phyloP scores from a whole-genome alignment of 75 land plant species.

The Sequoiadendron giganteum region DNA sequence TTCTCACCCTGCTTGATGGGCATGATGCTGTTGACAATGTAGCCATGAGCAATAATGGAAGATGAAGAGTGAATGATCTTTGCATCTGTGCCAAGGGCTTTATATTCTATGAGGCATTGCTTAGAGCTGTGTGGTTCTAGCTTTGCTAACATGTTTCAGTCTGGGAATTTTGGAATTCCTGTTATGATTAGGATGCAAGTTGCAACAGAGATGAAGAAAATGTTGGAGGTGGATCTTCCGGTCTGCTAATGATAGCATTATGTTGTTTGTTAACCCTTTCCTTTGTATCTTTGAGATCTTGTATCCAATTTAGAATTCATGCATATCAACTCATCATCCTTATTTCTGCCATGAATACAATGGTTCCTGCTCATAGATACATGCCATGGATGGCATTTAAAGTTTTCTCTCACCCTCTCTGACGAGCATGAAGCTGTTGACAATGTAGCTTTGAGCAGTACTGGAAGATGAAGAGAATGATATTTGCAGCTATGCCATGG shows the following conservation, averaged over 20 bases:
- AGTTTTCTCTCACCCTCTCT: too few species aligned
- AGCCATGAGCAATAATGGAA: neutral
- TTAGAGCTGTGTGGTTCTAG: neutral
- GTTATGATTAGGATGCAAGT: neutral
- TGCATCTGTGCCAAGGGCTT: neutral
- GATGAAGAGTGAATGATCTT: neutral
- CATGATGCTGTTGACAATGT: neutral
- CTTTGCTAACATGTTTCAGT: neutral
- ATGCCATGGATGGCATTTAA: too few species aligned
- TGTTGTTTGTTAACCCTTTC: neutral
- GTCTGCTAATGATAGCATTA: neutral
- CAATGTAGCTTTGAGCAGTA: neutral
- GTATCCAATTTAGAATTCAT: neutral
- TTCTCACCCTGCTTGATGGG: neutral
- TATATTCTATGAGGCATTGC: neutral
- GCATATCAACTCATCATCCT: neutral
- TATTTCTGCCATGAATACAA: neutral
- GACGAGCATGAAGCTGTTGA: neutral
- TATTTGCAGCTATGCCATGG: neutral
- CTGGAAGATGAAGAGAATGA: neutral
- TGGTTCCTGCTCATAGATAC: neutral
- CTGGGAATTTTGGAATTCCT: neutral
- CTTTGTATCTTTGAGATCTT: neutral
- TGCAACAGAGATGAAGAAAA: neutral
- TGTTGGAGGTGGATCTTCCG: neutral